Evolutionary conservation across 2,329 filamentous ascomycete genomes (phyloP), one percentile per base, ranked within the genome.

Genomic region (Paecilomyces sp.): DNA sequence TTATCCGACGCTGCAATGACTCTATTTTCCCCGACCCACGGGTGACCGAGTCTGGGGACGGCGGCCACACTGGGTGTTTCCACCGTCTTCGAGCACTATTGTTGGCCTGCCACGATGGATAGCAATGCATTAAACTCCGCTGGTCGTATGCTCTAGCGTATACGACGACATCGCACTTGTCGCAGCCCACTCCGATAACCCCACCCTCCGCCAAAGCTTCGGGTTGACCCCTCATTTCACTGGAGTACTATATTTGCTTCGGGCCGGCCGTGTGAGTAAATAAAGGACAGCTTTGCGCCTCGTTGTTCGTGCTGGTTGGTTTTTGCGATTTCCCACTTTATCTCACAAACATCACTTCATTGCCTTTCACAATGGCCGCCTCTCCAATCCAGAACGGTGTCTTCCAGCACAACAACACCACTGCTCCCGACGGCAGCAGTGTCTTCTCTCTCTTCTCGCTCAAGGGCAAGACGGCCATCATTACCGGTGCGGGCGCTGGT

Each of bases 381-480:
- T 69, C 65, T 57, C 73, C 74, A 8, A 63, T 75, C 57, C 67
- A 68, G 34, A 65, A 60, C 81, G 84, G 59, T 73, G 73, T 64
- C 33, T 88, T 88, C 68, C 74, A 75, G 63, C 85, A 86, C 69
- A 74, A 85, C 67, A 85, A 82, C 70, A 86, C 82, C 13, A 71
- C 77, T 30, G 64, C 79, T n/a, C 75, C 77, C 1, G 66, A 70
- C 28, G 70, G 75, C 55, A 70, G 71, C 13, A 79, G 82, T 53
- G 81, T 90, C 60, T 71, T 90, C 69, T 81, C 84, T 34, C 81
- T 89, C 60, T 88, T 90, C 75, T 89, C 87, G 5, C 79, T 90
- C 57, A 86, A 86, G 68, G 87, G 86, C 52, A 84, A 85, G 66
- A 90, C 88, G 1, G 87, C 87, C 33, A 88, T 90, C 63, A 82